Evolutionary conservation across 192 early-diverging fungal species (phyloP).

Genomic region (Umbelopsis sp.): DNA sequence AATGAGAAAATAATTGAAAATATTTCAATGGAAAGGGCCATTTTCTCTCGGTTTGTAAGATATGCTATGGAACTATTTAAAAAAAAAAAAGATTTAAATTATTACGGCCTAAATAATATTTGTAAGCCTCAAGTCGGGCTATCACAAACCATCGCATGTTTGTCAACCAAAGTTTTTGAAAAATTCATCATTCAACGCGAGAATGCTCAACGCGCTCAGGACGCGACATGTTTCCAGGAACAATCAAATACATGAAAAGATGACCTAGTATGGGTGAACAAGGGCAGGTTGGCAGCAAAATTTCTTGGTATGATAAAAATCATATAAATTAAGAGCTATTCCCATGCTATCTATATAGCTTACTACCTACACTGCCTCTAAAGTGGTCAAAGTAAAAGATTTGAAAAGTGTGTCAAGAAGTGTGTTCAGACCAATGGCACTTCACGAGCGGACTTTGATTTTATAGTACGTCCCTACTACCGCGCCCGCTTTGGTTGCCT

Average conservation of each 20-base stretch:
- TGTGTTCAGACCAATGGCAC: conserved; percentile 1
- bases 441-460: conserved; percentile 5
- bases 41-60: background rate
- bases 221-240: conserved; percentile 4
- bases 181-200: background rate
- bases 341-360: too few species aligned
- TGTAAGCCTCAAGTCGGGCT: background rate
- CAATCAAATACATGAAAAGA: background rate
- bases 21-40: background rate
- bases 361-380: too few species aligned
- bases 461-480: conserved; percentile 12
- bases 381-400: too few species aligned
- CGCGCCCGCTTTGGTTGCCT: background rate
- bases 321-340: too few species aligned
- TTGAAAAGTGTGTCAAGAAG: background rate
- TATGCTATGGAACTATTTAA: background rate
- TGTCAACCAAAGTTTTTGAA: background rate
- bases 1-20: too few species aligned
- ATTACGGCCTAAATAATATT: background rate
- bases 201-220: background rate
- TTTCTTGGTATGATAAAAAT: background rate
- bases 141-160: too few species aligned
- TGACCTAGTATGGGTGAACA: background rate
- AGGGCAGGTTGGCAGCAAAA: background rate
- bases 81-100: background rate